These are phyloP conservation scores for Chlorella vulgaris DNA, from an alignment of 139 green algal species.

Conservation along the genomic window DNA sequence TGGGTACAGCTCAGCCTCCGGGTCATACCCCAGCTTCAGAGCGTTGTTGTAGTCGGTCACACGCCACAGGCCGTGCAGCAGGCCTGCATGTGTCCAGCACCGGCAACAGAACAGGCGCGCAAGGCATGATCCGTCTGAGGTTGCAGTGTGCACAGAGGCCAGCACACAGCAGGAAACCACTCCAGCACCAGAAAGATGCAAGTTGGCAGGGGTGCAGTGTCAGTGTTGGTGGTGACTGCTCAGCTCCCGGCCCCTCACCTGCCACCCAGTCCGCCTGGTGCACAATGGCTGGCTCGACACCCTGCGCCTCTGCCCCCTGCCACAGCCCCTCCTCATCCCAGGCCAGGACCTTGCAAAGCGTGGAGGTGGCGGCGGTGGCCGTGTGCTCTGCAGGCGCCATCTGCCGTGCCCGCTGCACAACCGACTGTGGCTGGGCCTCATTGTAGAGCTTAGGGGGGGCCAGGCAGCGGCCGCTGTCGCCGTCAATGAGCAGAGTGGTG, in stretches of 20 bases:
- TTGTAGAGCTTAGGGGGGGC: constrained; percentile 81
- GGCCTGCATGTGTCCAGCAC: constrained; percentile 31
- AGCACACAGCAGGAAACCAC: too few relatives aligned
- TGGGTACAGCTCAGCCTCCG: constrained; percentile 72
- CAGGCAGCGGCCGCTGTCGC: constrained; percentile 52
- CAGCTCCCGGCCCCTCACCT: too few relatives aligned
- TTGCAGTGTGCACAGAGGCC: too few relatives aligned
- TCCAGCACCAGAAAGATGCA: too few relatives aligned
- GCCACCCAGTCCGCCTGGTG: constrained; percentile 86
- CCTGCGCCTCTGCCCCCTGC: constrained; percentile 34
- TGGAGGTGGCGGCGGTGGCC: constrained; percentile 77
- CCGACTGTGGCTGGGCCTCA: constrained; percentile 54
- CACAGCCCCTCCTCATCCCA: constrained; percentile 67
- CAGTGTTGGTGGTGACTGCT: too few relatives aligned
- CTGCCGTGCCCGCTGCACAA: constrained; percentile 52
- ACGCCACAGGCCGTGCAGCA: constrained; percentile 65
- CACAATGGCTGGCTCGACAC: constrained; percentile 55
- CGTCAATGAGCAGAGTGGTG: constrained; percentile 87
- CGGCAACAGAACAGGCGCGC: too few relatives aligned
- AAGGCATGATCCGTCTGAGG: too few relatives aligned
- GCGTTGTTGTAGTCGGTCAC: constrained; percentile 94
- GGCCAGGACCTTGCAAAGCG: constrained; percentile 85
- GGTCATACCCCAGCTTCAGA: constrained; percentile 93
- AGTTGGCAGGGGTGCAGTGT: too few relatives aligned
- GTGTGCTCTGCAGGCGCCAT: constrained; percentile 83